Percentiles rank a stretch among this genome's conserved stretches.
Evolutionary conservation across 1,284 basidiomycete genomes (phyloP).

Genomic region (Peniophora sp.): DNA sequence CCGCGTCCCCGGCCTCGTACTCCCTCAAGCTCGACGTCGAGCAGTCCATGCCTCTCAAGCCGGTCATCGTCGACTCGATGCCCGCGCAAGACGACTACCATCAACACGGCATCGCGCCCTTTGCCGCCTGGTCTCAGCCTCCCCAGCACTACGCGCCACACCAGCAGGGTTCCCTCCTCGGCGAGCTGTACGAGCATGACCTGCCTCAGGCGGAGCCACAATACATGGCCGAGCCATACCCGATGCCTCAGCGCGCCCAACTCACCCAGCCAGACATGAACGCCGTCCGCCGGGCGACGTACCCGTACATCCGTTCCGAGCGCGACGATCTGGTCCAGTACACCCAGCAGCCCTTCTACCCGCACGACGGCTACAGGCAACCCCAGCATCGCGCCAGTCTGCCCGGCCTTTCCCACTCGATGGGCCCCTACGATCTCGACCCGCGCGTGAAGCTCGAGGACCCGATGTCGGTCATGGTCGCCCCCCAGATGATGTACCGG

Average conservation of each 20-base stretch:
- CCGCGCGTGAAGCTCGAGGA: constrained; percentile 58
- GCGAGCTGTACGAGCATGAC: constrained; percentile 52
- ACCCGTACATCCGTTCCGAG: constrained; percentile 65
- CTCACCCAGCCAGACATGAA: constrained; percentile 32
- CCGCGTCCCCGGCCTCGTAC: constrained; percentile 31
- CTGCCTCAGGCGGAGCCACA: constrained; percentile 24
- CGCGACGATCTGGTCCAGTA: constrained; percentile 34
- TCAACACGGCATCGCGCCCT: constrained; percentile 29
- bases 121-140: constrained; percentile 27
- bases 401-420: constrained; percentile 28
- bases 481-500: constrained; percentile 44
- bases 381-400: constrained; percentile 25
- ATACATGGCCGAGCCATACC: constrained; percentile 21
- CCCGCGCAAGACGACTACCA: constrained; percentile 17
- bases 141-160: constrained; percentile 21
- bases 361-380: constrained; percentile 8
- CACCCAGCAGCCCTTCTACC: constrained; percentile 23
- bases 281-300: constrained; percentile 58
- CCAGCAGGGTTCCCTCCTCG: constrained; percentile 45
- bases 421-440: constrained; percentile 34
- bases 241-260: constrained; percentile 27
- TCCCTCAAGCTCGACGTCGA: constrained; percentile 32
- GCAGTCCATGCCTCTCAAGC: constrained; percentile 28
- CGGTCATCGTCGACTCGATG: constrained; percentile 39
- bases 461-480: constrained; percentile 37